Conservation (phyloP, 306 rosid genomes). For the Abrus precatorius region DNA sequence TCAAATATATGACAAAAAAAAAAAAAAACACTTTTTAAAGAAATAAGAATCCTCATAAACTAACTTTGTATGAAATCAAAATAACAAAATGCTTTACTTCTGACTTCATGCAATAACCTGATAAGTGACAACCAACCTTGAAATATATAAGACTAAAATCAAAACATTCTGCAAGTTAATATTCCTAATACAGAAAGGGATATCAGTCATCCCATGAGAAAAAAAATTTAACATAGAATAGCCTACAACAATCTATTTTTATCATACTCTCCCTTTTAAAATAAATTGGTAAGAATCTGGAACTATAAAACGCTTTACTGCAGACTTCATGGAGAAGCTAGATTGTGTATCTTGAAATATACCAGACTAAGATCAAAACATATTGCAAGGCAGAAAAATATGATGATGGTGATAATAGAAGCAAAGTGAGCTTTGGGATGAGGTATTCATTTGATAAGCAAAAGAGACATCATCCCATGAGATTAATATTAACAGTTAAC, state of each 20-base stretch:
- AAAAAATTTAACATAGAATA: not conserved
- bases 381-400: constrained; percentile 27
- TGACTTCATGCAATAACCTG: not conserved
- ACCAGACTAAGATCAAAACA: not conserved
- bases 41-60: not conserved
- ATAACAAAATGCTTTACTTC: constrained; percentile 21
- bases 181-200: not conserved
- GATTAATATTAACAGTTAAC: not conserved
- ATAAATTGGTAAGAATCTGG: constrained; percentile 7
- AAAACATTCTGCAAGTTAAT: constrained; percentile 4
- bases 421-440: constrained; percentile 17
- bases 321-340: constrained; percentile 9
- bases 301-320: constrained; percentile 33
- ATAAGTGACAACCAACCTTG: not conserved
- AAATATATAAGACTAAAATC: not conserved
- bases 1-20: constrained; percentile 13
- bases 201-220: not conserved
- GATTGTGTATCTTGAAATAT: constrained; percentile 11
- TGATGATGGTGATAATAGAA: constrained; percentile 22
- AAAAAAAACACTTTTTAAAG: constrained; percentile 4
- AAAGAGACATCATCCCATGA: not conserved
- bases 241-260: not conserved
- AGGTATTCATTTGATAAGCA: constrained; percentile 13
- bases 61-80: constrained; percentile 18
- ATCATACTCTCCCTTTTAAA: not conserved